Evolutionary conservation across 768 basidiomycete genomes (phyloP).

Genomic region (Lactarius akahatsu): DNA sequence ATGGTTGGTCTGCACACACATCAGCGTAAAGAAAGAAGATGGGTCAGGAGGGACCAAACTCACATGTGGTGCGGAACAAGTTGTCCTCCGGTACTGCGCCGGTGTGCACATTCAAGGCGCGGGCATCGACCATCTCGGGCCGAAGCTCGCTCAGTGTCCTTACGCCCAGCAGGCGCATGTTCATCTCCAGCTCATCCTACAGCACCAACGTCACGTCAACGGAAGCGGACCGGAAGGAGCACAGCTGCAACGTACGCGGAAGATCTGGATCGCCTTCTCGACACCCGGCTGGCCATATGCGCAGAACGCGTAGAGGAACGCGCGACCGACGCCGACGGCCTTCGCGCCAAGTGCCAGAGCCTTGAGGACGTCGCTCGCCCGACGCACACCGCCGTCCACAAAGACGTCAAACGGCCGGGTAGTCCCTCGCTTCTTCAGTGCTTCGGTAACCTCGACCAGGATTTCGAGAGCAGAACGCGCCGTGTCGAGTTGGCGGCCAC

Average conservation of each 20-base stretch:
- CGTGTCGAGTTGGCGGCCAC: conserved; percentile 56
- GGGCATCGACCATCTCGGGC: conserved; percentile 80
- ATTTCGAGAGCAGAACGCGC: conserved; percentile 41
- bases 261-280: conserved; percentile 74
- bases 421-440: conserved; percentile 63
- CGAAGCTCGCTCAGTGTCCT: conserved; percentile 73
- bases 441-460: conserved; percentile 70
- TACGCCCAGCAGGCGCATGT: conserved; percentile 89
- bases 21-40: background rate
- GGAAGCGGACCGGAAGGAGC: background rate
- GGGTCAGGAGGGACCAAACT: background rate
- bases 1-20: background rate
- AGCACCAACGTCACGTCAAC: conserved; percentile 11
- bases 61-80: background rate
- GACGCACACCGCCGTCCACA: conserved; percentile 91
- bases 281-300: conserved; percentile 88
- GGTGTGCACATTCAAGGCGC: background rate
- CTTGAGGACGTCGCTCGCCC: conserved; percentile 88
- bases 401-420: conserved; percentile 78
- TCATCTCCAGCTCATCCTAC: conserved; percentile 98
- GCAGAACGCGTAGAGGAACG: conserved; percentile 82
- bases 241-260: conserved; percentile 49
- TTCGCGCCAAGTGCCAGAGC: conserved; percentile 88
- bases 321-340: conserved; percentile 38
- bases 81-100: background rate